Evolutionary conservation across 139 green algal genomes (phyloP), one percentile per base, ranked within the genome.

Genomic region (Asterochloris sp.): DNA sequence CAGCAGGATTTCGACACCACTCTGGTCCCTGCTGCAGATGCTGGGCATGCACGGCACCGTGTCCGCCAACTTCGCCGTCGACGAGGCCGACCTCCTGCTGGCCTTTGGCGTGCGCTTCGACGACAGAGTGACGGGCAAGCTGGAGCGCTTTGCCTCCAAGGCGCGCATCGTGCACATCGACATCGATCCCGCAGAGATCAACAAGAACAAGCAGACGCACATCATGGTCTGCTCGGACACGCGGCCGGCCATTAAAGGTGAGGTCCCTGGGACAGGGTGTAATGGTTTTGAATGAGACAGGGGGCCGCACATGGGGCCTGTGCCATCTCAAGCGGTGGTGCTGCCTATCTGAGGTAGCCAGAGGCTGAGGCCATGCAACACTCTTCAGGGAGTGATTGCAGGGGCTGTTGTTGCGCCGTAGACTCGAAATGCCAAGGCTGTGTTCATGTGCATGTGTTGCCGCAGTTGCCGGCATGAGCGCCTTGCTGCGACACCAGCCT

Each of bases 21-120:
- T 54, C 38, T 54, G 38, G 38, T 6, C 21, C 19, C 81, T 83
- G 24, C 78, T 95, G 78, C 88, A 94, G 84, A 99, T 99, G 97
- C 92, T 99, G 67, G 97, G 96, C 85, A 99, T 99, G 97, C 97
- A 99, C 86, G 96, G 97, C 85, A 98, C 97, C 2, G 95, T 99
- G 71, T 94, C 91, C 74, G 96, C 96, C 64, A 99, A 99, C 91
- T 98, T 96, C 84, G 94, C 96, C 6, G 91, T 99, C 14, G 94
- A 99, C 83, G 87, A 96, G 73, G 89, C 93, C 0, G 96, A 99
- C 87, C 90, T 99, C 85, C 91, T 99, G 83, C 87, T 99, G 13
- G 97, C 97, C 13, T 91, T 99, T 75, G 97, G 97, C 61, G 97
- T 98, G 82, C 92, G 97, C n/a, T 99, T 99, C 87, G 97, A 99